Evolutionary conservation across 2,329 filamentous ascomycete species (phyloP).

Genomic region (Pestalotiopsis sp.): DNA sequence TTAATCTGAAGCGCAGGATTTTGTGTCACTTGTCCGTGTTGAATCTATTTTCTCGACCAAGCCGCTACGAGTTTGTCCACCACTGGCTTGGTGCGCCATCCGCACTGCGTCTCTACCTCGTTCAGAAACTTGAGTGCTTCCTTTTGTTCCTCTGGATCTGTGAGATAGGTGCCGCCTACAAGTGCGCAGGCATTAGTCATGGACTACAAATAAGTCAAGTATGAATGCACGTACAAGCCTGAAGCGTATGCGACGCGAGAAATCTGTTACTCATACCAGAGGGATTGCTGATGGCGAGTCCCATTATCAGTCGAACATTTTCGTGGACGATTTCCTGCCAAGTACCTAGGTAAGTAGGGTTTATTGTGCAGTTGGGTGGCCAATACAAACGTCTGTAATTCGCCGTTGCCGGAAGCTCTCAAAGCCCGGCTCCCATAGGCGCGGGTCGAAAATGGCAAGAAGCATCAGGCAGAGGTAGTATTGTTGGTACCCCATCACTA

Average conservation of each 20-base stretch:
- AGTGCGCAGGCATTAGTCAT: constrained; percentile 5
- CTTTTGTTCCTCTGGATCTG: constrained; percentile 40
- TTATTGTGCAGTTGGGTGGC: constrained; percentile 36
- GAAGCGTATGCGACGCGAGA: constrained; percentile 29
- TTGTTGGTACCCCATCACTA: constrained; percentile 12
- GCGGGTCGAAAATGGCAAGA: constrained; percentile 13
- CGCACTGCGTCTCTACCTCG: constrained; percentile 32
- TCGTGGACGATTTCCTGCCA: constrained; percentile 27
- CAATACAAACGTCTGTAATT: constrained; percentile 2
- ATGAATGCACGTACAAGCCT: constrained; percentile 24
- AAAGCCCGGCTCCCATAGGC: constrained; percentile 3
- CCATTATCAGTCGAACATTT: constrained; percentile 26
- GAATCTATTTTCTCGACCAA: constrained; percentile 35
- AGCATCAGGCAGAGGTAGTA: constrained; percentile 13
- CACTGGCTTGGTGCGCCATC: constrained; percentile 46
- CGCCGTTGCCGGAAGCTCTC: constrained; percentile 9
- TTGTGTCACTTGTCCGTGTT: neutral
- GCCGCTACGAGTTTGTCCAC: constrained; percentile 51
- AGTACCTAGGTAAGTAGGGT: constrained; percentile 30
- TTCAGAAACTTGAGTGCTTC: constrained; percentile 33
- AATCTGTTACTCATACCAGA: constrained; percentile 26
- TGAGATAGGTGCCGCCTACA: constrained; percentile 26
- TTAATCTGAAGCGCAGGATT: neutral
- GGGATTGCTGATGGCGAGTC: constrained; percentile 30
- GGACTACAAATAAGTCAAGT: constrained; percentile 8